Percentiles rank a stretch among this genome's conserved stretches.
Conservation (phyloP, 805 yeast species). For the Peterozyma toletana region DNA sequence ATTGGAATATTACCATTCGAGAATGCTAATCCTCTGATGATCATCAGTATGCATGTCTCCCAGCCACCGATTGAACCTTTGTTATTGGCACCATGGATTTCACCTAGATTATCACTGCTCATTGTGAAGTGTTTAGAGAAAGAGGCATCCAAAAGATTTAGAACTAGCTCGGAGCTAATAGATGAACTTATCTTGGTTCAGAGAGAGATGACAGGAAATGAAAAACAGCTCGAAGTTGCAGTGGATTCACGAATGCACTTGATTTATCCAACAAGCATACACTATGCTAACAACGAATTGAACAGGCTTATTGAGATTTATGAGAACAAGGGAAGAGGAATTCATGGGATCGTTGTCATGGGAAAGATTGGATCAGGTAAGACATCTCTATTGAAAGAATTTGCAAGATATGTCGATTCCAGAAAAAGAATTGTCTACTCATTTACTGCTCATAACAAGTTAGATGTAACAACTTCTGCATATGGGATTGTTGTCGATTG, state of each 20-base stretch:
- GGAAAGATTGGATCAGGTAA: conserved; percentile 43
- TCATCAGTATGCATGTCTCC: conserved; percentile 31
- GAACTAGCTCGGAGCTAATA: conserved; percentile 24
- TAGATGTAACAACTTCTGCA: conserved; percentile 15
- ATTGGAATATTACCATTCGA: conserved; percentile 38
- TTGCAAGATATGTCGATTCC: conserved; percentile 25
- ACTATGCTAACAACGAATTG: conserved; percentile 21
- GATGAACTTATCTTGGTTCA: conserved; percentile 26
- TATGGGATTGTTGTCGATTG: conserved; percentile 11
- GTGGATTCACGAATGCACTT: conserved; percentile 8
- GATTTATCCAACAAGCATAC: conserved; percentile 17
- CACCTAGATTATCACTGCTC: conserved; percentile 25
- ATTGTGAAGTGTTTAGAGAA: conserved; percentile 36
- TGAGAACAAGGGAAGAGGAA: conserved; percentile 13
- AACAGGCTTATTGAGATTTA: conserved; percentile 15
- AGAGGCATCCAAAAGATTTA: conserved; percentile 30
- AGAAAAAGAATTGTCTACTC: conserved; percentile 22
- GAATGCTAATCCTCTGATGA: conserved; percentile 28
- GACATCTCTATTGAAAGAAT: conserved; percentile 30
- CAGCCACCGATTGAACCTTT: conserved; percentile 34
- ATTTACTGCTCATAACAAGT: conserved; percentile 21
- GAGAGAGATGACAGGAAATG: conserved; percentile 13
- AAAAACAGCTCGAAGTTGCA: neutral
- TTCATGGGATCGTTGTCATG: conserved; percentile 22
- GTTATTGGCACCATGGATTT: conserved; percentile 21